Base-by-base conservation (phyloP, 2,329 filamentous ascomycete genomes). In the Cercospora canescens region DNA sequence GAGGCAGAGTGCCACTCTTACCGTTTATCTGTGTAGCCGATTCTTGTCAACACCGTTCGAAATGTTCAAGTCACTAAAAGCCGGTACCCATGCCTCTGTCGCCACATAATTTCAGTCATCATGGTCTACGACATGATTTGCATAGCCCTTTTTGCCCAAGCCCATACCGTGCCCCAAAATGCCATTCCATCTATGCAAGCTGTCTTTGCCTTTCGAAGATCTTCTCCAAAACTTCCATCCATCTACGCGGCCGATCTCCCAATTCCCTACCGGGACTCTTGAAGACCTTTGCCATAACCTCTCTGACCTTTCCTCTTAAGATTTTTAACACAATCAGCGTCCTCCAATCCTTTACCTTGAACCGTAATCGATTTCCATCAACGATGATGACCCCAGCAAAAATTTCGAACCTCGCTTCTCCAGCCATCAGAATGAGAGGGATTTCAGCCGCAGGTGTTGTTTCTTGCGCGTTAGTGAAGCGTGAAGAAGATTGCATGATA, bases 401-500 rank as follows among this genome's bases (percentile, higher is more conserved):
- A 82, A 97, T 87, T 86, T 94, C 94, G 74, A 93, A 94, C 64
- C 94, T 91, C 18, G 92, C 89, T 68, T 98, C 94, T 37, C 94
- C 95, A 66, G 93, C 95, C 60, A 97, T 85, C 30, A 99, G 81
- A 16, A 91, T 88, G 71, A 97, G 87, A 11, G 93, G 89, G 70
- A 97, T 91, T 50, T 93, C 90, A 54, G 11, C 90, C 92, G 2
- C 81, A 72, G 62, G 80, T 68, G 73, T 72, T 1, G 92, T 96
- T 76, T 96, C 93, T 71, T 97, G 94, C 0, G 95, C 95, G 70
- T 97, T 96, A 71, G 94, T 92, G 73, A 91, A 89, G 67, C 85
- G 86, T 85, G 89, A 92, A 81, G 83, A 93, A 2, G 91, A 91
- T 78, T 97, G 94, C 92, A 98, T 96, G 70, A 98, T 97, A 77